A percentile compares a stretch with the other conserved stretches of the same genome.
Conservation (phyloP, 225 moss, liverwort and hornwort species). For the Asterella californica region DNA sequence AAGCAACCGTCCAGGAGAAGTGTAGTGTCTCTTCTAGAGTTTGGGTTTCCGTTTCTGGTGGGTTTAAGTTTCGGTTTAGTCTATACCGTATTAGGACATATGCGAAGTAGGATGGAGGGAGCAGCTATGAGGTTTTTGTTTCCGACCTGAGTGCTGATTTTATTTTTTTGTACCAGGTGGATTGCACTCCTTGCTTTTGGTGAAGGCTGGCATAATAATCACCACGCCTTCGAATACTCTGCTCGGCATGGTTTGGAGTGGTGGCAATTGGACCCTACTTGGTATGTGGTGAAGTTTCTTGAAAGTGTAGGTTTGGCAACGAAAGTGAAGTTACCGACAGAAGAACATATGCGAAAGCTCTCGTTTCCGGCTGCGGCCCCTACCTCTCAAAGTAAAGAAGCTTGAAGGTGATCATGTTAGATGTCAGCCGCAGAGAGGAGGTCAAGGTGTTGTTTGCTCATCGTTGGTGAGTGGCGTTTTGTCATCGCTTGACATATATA, state of each 20-base stretch:
- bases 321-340: conserved; percentile 77
- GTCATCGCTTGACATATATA: not conserved
- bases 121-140: no score
- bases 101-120: no score
- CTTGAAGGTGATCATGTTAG: not conserved
- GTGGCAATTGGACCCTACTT: conserved; percentile 98
- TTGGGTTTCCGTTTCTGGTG: not conserved
- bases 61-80: no score
- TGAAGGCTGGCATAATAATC: conserved; percentile 99
- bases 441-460: not conserved
- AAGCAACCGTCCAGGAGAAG: no score
- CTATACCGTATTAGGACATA: no score
- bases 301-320: conserved; percentile 81
- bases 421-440: not conserved
- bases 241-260: conserved; percentile 92
- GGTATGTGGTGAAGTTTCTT: conserved; percentile 70
- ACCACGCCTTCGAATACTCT: conserved; percentile 97
- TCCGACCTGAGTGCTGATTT: no score
- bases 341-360: conserved; percentile 58
- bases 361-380: conserved; percentile 9
- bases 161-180: conserved; percentile 56
- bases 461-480: not conserved
- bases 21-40: not conserved
- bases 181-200: conserved; percentile 95
- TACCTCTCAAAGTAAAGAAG: not conserved